phyloP scores from a whole-genome alignment of 179 eudicot genomes.

The Carnegiea gigantea region DNA sequence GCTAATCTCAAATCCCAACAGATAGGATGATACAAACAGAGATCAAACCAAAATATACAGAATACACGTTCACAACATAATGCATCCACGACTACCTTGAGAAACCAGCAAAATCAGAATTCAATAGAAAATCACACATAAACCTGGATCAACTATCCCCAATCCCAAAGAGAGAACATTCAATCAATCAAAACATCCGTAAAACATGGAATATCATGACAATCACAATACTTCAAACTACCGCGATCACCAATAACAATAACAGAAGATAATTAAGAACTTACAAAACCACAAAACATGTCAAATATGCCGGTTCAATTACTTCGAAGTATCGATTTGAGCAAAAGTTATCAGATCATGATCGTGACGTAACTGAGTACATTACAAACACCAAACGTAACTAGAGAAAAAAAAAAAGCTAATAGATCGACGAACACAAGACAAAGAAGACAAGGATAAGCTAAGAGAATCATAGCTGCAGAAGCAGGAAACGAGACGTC shows the following conservation, averaged over 20 bases:
- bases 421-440: slow-evolving; percentile 3
- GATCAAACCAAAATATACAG: no score
- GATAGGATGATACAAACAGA: no score
- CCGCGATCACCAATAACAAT: not conserved
- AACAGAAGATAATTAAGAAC: not conserved
- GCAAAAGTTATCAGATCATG: not conserved
- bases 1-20: no score
- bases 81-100: no score
- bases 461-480: slow-evolving; percentile 1
- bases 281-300: not conserved
- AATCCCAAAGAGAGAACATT: no score
- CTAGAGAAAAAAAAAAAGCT: not conserved
- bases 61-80: no score
- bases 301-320: not conserved
- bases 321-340: not conserved
- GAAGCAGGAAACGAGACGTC: not conserved
- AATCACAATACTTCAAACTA: not conserved
- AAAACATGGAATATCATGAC: no score
- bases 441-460: not conserved
- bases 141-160: no score
- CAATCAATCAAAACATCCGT: no score
- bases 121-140: no score
- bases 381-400: not conserved
- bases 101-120: no score
- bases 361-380: not conserved